Percentiles rank a stretch among this genome's conserved stretches.
phyloP scores from a whole-genome alignment of 148 eudicot genomes.

The Linanthus parryae region DNA sequence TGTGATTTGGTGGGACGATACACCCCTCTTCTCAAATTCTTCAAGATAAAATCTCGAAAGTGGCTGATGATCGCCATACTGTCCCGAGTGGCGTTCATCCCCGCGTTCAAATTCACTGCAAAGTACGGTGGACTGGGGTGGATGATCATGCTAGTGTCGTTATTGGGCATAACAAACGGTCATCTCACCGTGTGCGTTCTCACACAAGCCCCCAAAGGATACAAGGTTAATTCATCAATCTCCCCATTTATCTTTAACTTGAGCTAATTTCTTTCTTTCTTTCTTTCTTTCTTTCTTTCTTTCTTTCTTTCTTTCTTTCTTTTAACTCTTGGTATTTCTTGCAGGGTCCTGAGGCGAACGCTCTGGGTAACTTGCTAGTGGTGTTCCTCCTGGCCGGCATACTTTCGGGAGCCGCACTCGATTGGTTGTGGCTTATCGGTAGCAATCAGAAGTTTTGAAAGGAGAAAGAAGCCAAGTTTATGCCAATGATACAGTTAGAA shows the following conservation, averaged over 20 bases:
- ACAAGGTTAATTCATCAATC: constrained; percentile 37
- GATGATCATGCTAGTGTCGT: constrained; percentile 53
- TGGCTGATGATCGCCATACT: constrained; percentile 32
- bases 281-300: no score
- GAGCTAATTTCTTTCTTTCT: no score
- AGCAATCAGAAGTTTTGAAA: constrained; percentile 15
- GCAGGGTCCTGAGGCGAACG: constrained; percentile 69
- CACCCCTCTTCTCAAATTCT: constrained; percentile 31
- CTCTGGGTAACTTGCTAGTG: constrained; percentile 49
- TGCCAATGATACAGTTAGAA: no score
- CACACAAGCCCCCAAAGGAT: constrained; percentile 53
- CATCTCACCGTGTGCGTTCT: constrained; percentile 71
- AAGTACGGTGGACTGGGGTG: constrained; percentile 73
- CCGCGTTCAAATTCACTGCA: constrained; percentile 59
- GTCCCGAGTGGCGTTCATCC: constrained; percentile 48
- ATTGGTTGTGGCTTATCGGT: constrained; percentile 64
- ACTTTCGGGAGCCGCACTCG: constrained; percentile 50
- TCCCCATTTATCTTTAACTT: background rate
- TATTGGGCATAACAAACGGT: constrained; percentile 61
- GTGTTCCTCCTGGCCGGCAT: constrained; percentile 44
- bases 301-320: background rate
- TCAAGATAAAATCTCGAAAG: constrained; percentile 35
- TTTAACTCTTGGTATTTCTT: constrained; percentile 3
- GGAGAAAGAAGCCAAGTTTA: no score
- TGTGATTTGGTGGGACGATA: constrained; percentile 46